These are phyloP conservation scores for Pelargonium australe DNA, from an alignment of 441 rosid species.

Conservation along the genomic window DNA sequence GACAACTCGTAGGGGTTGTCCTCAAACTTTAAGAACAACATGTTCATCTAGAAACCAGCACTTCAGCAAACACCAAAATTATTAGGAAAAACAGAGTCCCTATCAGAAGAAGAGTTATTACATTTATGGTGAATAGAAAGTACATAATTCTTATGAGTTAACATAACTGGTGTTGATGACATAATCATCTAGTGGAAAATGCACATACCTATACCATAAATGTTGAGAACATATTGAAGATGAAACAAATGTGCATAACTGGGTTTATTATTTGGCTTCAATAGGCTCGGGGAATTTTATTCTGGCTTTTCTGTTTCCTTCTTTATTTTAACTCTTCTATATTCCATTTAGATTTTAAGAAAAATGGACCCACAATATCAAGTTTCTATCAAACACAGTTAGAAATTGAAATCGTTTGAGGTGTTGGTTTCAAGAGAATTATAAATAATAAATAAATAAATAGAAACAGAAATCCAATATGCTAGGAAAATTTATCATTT, in stretches of 20 bases:
- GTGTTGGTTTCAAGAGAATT: too few relatives aligned
- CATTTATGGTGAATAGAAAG: neutral
- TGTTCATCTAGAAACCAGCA: constrained; percentile 4
- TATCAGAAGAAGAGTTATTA: neutral
- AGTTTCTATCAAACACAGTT: too few relatives aligned
- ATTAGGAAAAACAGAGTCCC: neutral
- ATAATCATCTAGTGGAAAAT: neutral
- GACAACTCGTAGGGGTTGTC: neutral
- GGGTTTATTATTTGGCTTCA: too few relatives aligned
- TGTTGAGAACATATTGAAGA: neutral
- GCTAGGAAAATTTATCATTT: neutral
- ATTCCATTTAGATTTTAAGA: too few relatives aligned
- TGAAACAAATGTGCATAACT: neutral
- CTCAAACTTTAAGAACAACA: neutral
- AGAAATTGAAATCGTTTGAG: too few relatives aligned
- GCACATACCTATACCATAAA: neutral
- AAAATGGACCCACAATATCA: too few relatives aligned
- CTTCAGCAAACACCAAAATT: neutral
- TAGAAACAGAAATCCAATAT: neutral
- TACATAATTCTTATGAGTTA: neutral
- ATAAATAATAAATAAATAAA: too few relatives aligned
- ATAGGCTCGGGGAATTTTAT: neutral
- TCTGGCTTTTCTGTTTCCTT: neutral
- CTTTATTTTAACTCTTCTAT: too few relatives aligned
- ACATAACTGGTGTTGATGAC: neutral